These are phyloP conservation scores for Scedosporium dehoogii DNA, from an alignment of 2,329 filamentous ascomycete genomes.

Conservation along the genomic window DNA sequence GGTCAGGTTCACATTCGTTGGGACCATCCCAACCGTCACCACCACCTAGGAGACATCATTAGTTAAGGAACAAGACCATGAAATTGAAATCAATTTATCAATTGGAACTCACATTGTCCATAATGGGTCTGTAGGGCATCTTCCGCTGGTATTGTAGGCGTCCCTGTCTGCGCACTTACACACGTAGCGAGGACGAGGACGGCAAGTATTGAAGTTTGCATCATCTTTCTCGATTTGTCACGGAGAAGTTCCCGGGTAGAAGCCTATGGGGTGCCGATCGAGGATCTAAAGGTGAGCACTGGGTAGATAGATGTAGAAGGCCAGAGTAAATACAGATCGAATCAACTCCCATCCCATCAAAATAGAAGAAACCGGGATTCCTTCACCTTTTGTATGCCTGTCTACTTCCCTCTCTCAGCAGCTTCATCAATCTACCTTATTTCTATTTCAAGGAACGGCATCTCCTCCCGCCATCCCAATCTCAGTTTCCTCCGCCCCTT, in stretches of 20 bases:
- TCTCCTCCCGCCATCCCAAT: neutral
- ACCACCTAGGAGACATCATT: neutral
- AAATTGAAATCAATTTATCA: too few species aligned
- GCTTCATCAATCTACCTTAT: neutral
- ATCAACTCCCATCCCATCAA: too few species aligned
- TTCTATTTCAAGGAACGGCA: conserved; percentile 1
- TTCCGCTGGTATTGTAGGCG: neutral
- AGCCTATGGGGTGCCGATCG: neutral
- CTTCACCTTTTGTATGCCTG: too few species aligned
- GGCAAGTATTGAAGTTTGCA: neutral
- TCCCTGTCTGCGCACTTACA: neutral
- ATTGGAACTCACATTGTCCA: neutral
- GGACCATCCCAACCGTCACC: neutral
- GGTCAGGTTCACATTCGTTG: neutral
- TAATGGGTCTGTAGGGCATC: neutral
- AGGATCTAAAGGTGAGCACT: too few species aligned
- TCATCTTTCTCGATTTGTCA: neutral
- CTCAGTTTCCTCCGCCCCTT: too few species aligned
- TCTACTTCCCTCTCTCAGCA: too few species aligned
- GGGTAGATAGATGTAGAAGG: too few species aligned
- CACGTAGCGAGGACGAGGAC: neutral
- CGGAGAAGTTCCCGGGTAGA: neutral
- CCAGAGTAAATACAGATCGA: too few species aligned
- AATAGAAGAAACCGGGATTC: too few species aligned
- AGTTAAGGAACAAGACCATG: neutral